phyloP scores from a whole-genome alignment of 129 eudicot genomes.

The Mikania micrantha region DNA sequence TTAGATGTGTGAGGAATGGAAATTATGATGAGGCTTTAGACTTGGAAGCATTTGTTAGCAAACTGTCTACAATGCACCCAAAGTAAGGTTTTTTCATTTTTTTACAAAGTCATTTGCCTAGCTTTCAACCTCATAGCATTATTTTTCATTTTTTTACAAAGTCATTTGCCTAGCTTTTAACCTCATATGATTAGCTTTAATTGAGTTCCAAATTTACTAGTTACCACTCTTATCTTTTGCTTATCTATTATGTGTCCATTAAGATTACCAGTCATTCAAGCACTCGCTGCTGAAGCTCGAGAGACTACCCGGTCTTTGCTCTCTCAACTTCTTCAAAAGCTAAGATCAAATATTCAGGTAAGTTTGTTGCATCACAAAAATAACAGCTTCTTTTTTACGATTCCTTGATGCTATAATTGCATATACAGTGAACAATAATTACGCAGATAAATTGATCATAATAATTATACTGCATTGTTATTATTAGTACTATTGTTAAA shows the following conservation, averaged over 20 bases:
- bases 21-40: conserved; percentile 98
- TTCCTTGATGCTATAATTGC: not conserved
- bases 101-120: not conserved
- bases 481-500: not conserved
- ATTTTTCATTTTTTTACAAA: conserved; percentile 2
- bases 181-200: conserved; percentile 6
- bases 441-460: not conserved
- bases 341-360: conserved; percentile 91
- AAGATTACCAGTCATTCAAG: conserved; percentile 86
- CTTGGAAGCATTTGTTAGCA: conserved; percentile 85
- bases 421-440: conserved; percentile 1
- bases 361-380: conserved; percentile 3
- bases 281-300: conserved; percentile 78
- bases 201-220: not conserved
- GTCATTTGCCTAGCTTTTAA: conserved; percentile 1
- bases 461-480: not conserved
- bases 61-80: conserved; percentile 95
- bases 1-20: conserved; percentile 95
- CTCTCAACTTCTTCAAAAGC: conserved; percentile 94
- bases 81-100: conserved; percentile 46
- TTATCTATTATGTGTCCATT: not conserved
- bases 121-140: conserved; percentile 5
- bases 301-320: conserved; percentile 91
- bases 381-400: not conserved
- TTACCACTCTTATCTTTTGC: not conserved